phyloP scores from a whole-genome alignment of 169 alveolate species.

The Babesia ovata region DNA sequence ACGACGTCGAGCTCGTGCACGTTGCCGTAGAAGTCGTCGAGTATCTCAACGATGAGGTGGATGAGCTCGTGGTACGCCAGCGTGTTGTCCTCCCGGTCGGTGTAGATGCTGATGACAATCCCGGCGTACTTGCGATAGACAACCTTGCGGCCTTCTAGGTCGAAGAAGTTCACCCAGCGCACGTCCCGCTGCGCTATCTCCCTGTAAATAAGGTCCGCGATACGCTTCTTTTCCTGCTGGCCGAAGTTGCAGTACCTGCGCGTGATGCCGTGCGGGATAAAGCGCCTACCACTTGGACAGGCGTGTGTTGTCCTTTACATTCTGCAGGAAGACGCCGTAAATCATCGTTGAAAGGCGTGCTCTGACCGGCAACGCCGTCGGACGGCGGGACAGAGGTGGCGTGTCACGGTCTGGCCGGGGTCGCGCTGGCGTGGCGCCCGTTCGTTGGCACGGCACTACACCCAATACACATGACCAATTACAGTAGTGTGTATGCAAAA shows the following conservation, averaged over 20 bases:
- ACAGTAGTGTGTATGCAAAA: neutral
- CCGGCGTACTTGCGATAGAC: constrained; percentile 63
- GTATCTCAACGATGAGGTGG: constrained; percentile 96
- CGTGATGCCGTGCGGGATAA: neutral
- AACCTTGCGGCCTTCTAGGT: constrained; percentile 60
- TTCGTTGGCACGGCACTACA: too few species aligned
- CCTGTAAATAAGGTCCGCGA: constrained; percentile 48
- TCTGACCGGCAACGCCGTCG: neutral
- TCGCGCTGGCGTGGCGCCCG: too few species aligned
- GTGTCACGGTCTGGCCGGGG: too few species aligned
- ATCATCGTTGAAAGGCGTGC: constrained; percentile 39
- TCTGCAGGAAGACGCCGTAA: constrained; percentile 64
- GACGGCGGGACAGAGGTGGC: neutral
- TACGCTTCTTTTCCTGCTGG: constrained; percentile 32
- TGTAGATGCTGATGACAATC: constrained; percentile 49
- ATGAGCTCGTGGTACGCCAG: constrained; percentile 95
- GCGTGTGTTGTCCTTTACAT: constrained; percentile 56
- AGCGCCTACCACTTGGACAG: constrained; percentile 55
- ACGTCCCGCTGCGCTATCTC: constrained; percentile 39
- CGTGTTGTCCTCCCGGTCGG: constrained; percentile 92
- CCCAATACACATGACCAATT: too few species aligned
- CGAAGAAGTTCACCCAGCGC: constrained; percentile 62
- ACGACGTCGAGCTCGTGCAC: constrained; percentile 92
- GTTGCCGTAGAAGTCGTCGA: constrained; percentile 96
- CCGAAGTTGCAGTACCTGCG: constrained; percentile 46